Evolutionary conservation across 768 basidiomycete genomes (phyloP), one percentile per base, ranked within the genome.

Genomic region (Grammothele lineata): DNA sequence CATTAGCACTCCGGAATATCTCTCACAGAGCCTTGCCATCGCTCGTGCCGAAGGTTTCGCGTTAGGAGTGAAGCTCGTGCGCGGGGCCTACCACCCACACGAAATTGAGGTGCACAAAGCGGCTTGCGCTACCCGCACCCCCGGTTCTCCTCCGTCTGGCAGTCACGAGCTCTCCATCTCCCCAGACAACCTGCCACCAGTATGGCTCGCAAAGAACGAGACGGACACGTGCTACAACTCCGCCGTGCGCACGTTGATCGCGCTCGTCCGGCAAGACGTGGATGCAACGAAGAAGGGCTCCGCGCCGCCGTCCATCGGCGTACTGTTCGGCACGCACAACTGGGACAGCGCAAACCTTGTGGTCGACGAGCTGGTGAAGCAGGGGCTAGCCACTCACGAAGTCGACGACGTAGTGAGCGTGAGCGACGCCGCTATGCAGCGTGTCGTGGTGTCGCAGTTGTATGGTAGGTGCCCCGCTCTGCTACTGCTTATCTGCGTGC

Each of bases 261-360:
- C 65, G 11, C 73, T 74, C 1, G 67, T 92, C 34, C 69, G 72
- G 2, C 69, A 71, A 10, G 83, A 86, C 57, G 62, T 85, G 24
- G 51, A 53, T 25, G 36, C 24, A 10, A 33, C 54, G n/a, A 52
- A 53, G 45, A n/a, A 40, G 21, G 41, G 47, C 18, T 11, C 46
- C 4, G 34, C 42, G 23, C 49, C 56, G 17, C 60, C 63, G 14
- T 62, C 63, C 9, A 64, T 93, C 14, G 86, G 78, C 2, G 79
- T 88, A 11, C 66, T 93, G 3, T 92, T 96, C 54, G 92, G 86
- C 1, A 93, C 93, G 21, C 92, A 95, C 54, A 95, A 95, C 58
- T 77, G 80, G 74, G 68, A 69, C 15, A 89, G 86, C 45, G 81
- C 78, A 51, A 68, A 74, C 23, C 59, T 77, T 37, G 72, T 95